Percentiles rank a stretch among this genome's conserved stretches.
Conservation (phyloP, 2,329 filamentous ascomycete species). For the Fusarium equiseti region DNA sequence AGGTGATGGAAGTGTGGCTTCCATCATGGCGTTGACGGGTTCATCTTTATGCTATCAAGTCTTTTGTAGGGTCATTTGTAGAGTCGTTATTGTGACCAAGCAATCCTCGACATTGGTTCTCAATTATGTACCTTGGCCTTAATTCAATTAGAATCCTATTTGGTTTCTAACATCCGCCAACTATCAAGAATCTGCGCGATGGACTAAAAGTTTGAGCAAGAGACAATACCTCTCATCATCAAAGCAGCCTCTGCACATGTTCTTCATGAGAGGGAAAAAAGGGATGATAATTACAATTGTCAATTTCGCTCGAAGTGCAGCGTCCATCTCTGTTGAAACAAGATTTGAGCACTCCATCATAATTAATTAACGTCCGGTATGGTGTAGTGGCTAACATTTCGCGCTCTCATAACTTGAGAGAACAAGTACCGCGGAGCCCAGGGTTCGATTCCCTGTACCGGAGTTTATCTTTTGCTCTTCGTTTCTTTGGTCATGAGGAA, state of each 20-base stretch:
- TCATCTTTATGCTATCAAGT: not conserved
- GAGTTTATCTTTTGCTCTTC: constrained; percentile 14
- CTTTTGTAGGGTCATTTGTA: not conserved
- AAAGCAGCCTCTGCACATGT: not conserved
- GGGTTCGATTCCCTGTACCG: constrained; percentile 47
- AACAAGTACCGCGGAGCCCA: constrained; percentile 40
- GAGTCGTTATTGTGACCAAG: not conserved
- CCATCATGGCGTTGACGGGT: not conserved
- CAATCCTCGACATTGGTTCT: not conserved
- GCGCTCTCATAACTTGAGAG: constrained; percentile 46
- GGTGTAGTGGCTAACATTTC: constrained; percentile 51
- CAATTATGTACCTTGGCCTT: not conserved
- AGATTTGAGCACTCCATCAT: not conserved
- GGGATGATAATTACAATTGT: not conserved
- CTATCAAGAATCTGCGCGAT: not conserved
- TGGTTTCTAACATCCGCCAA: not conserved
- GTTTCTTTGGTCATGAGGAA: no score
- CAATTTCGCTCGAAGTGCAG: no score
- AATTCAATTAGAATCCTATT: not conserved
- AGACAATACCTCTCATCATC: not conserved
- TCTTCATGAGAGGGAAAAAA: not conserved
- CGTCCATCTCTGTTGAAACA: not conserved
- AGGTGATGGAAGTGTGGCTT: constrained; percentile 16
- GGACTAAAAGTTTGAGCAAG: not conserved
- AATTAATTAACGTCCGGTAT: constrained; percentile 40